A percentile compares a stretch with the other conserved stretches of the same genome.
These are phyloP conservation scores for Xylariomycetidae sp. DNA, from an alignment of 2,329 filamentous ascomycete species.

Conservation along the genomic window DNA sequence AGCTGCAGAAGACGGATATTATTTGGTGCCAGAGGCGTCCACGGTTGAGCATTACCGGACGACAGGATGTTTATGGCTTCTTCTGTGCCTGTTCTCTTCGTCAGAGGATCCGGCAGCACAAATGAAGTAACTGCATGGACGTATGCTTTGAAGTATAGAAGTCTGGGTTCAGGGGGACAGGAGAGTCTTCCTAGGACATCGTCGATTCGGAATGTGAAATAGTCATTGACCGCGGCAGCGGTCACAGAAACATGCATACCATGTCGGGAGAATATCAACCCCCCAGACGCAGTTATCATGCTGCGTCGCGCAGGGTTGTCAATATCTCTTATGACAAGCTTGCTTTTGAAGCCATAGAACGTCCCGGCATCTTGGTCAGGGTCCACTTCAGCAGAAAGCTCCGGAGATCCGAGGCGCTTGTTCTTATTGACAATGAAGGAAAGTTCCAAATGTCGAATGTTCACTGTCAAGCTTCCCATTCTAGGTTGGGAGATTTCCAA, in stretches of 20 bases:
- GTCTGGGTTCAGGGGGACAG: neutral
- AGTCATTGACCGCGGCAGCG: neutral
- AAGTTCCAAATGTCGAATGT: neutral
- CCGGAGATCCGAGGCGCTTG: neutral
- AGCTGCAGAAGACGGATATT: constrained; percentile 3
- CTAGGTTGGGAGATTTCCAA: neutral
- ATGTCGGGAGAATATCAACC: neutral
- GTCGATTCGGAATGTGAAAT: constrained; percentile 1
- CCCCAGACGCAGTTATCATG: neutral
- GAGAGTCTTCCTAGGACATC: constrained; percentile 1
- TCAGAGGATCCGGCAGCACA: constrained; percentile 51
- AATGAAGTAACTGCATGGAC: constrained; percentile 59
- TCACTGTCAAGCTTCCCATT: neutral
- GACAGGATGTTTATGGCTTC: constrained; percentile 47
- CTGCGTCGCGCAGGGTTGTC: neutral
- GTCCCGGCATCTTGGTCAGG: neutral
- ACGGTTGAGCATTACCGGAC: constrained; percentile 45
- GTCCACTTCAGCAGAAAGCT: neutral
- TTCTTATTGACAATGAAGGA: neutral
- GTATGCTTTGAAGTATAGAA: constrained; percentile 5
- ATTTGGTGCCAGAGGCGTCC: constrained; percentile 25
- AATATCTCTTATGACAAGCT: neutral
- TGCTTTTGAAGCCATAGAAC: neutral
- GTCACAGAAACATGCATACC: neutral
- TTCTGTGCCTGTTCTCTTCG: constrained; percentile 54